These are phyloP conservation scores for Barnettozyma salicaria DNA, from an alignment of 805 yeast species.

Conservation along the genomic window DNA sequence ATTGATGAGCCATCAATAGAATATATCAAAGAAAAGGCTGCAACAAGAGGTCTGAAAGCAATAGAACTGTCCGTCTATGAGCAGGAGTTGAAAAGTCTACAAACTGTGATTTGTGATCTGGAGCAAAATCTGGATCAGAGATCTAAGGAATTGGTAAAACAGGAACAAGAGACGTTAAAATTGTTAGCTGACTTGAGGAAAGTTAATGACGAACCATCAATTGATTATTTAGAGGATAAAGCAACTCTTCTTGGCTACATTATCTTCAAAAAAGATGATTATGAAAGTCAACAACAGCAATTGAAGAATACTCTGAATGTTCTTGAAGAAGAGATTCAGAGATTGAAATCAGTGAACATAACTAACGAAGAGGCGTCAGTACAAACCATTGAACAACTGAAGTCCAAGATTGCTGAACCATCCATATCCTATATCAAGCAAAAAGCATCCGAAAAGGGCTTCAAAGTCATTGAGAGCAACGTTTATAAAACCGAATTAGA, in stretches of 20 bases:
- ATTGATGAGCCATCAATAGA: slow-evolving; percentile 29
- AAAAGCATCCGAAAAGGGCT: slow-evolving; percentile 16
- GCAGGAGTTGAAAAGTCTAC: slow-evolving; percentile 5
- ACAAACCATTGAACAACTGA: slow-evolving; percentile 1
- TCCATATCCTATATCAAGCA: slow-evolving; percentile 1
- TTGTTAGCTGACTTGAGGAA: slow-evolving; percentile 6
- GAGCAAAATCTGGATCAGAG: slow-evolving; percentile 1
- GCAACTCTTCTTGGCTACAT: slow-evolving; percentile 14
- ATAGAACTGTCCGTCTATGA: slow-evolving; percentile 12
- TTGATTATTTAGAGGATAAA: slow-evolving; percentile 24
- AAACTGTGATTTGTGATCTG: not conserved
- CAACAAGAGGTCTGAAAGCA: slow-evolving; percentile 19
- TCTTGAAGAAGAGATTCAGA: slow-evolving; percentile 16
- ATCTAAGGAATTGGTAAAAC: not conserved
- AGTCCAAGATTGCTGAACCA: slow-evolving; percentile 7
- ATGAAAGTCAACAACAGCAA: slow-evolving; percentile 6
- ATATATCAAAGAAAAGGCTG: slow-evolving; percentile 26
- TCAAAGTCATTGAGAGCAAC: slow-evolving; percentile 9
- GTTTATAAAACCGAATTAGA: slow-evolving; percentile 1
- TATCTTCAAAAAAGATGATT: not conserved
- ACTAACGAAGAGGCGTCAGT: slow-evolving; percentile 11
- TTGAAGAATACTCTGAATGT: slow-evolving; percentile 9
- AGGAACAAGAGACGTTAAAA: slow-evolving; percentile 4
- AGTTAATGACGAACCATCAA: slow-evolving; percentile 27
- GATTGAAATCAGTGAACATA: not conserved